A percentile compares a stretch with the other conserved stretches of the same genome.
phyloP scores from a whole-genome alignment of 2,329 filamentous ascomycete genomes.

The Didymella pomorum region DNA sequence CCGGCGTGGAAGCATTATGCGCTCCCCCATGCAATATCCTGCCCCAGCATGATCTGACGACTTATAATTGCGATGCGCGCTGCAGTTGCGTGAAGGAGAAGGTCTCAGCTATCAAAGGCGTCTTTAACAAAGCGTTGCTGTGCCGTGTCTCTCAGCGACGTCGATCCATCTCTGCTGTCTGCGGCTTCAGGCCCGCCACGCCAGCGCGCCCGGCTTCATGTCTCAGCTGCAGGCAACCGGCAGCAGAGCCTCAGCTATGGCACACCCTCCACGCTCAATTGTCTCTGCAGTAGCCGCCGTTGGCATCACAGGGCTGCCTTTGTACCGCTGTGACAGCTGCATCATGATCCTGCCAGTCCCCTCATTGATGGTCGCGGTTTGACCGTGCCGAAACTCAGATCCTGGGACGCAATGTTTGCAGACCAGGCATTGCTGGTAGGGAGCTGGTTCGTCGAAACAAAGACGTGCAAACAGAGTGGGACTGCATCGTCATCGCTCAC shows the following conservation, averaged over 20 bases:
- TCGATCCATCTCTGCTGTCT: neutral
- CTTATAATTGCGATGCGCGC: slow-evolving; percentile 17
- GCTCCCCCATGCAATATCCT: slow-evolving; percentile 5
- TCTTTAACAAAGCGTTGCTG: neutral
- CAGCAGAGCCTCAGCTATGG: slow-evolving; percentile 13
- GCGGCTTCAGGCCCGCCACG: neutral
- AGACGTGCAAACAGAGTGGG: slow-evolving; percentile 26
- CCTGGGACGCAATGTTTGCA: slow-evolving; percentile 10
- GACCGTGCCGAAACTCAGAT: slow-evolving; percentile 4
- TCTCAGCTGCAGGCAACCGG: slow-evolving; percentile 16
- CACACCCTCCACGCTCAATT: neutral
- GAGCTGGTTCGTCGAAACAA: slow-evolving; percentile 26
- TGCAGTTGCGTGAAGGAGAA: neutral
- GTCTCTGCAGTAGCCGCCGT: slow-evolving; percentile 6
- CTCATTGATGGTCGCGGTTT: neutral
- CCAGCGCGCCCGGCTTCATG: neutral
- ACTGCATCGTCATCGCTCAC: slow-evolving; percentile 12
- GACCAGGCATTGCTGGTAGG: slow-evolving; percentile 13
- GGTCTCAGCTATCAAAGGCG: neutral
- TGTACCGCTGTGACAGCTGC: slow-evolving; percentile 1
- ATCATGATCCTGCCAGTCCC: neutral
- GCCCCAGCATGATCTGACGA: slow-evolving; percentile 5
- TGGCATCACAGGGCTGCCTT: slow-evolving; percentile 6
- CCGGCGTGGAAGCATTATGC: neutral
- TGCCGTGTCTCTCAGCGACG: neutral